A percentile compares a stretch with the other conserved stretches of the same genome.
Conservation (phyloP, 164 flowering plant species). For the Piper betle region DNA sequence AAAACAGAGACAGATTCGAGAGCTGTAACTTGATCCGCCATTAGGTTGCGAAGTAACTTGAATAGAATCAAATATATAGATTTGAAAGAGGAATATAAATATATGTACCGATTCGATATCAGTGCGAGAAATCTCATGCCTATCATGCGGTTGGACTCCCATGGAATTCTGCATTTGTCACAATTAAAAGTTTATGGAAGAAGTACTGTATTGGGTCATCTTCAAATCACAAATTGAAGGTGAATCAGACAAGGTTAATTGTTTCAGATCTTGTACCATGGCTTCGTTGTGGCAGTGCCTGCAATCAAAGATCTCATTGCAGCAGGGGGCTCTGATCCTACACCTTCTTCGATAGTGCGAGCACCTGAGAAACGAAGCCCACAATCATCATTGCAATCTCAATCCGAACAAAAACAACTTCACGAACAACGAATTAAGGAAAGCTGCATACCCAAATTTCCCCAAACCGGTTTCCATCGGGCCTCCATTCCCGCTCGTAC, state of each 20-base stretch:
- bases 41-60: neutral
- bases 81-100: neutral
- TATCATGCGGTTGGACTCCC: slow-evolving; percentile 36
- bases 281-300: slow-evolving; percentile 95
- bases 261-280: slow-evolving; percentile 27
- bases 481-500: neutral
- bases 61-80: neutral
- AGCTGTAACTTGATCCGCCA: neutral
- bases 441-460: slow-evolving; percentile 25
- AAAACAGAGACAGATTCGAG: neutral
- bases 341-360: slow-evolving; percentile 72
- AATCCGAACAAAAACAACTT: neutral
- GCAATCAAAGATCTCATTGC: slow-evolving; percentile 71
- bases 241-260: neutral
- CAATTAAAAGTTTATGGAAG: too few relatives aligned
- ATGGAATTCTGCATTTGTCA: slow-evolving; percentile 41
- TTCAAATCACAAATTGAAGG: neutral
- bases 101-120: slow-evolving; percentile 41
- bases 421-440: neutral
- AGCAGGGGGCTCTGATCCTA: slow-evolving; percentile 85
- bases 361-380: slow-evolving; percentile 32
- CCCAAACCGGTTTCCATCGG: slow-evolving; percentile 21
- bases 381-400: neutral
- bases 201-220: too few relatives aligned
- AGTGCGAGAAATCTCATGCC: slow-evolving; percentile 81